Evolutionary conservation across 768 basidiomycete species (phyloP), one percentile per base, ranked within the genome.

Genomic region (Trametes cinnabarina): DNA sequence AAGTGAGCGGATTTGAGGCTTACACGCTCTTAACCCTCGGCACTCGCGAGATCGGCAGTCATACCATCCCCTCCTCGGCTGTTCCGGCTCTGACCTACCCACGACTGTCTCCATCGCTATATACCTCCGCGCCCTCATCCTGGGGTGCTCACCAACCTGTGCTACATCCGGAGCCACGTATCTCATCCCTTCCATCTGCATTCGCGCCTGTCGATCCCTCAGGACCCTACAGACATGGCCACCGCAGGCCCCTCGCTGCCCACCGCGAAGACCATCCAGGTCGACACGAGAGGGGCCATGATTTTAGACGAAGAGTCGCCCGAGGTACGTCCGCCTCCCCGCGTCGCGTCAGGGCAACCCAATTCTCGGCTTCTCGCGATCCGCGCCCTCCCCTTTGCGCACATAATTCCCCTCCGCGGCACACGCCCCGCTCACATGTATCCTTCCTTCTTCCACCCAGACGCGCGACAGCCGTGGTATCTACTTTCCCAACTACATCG

Each of bases 401-500:
- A 47, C 43, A 34, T 44, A 8, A 28, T 40, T 22, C 41, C 50
- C 40, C 30, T 23, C 28, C 40, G 28, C 28, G 32, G 47, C 46
- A 50, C 51, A 40, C 44, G 28, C 41, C 53, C 49, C 48, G 35
- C 28, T 54, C 60, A 54, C 46, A 40, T 43, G 53, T 48, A 59
- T 55, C 58, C 61, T 28, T 23, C 47, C 41, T 53, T 35, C 40
- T 22, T 23, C 41, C 37, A 25, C n/a, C 34, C 65, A 94, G 93
- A 94, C 92, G 40, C 79, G 94, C 63, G 95, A 98, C 73, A 94
- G 92, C 68, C 81, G 95, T 69, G 96, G 94, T 10, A 98, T 99
- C 66, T 98, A 98, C 75, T 82, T 99, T 30, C 97, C 97, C 52
- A 95, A 97, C 69, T 87, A 98, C 76, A 96, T 96, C 60, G 97